phyloP scores from a whole-genome alignment of 108 stramenopile genomes.

The Cyclotella kingstonii region DNA sequence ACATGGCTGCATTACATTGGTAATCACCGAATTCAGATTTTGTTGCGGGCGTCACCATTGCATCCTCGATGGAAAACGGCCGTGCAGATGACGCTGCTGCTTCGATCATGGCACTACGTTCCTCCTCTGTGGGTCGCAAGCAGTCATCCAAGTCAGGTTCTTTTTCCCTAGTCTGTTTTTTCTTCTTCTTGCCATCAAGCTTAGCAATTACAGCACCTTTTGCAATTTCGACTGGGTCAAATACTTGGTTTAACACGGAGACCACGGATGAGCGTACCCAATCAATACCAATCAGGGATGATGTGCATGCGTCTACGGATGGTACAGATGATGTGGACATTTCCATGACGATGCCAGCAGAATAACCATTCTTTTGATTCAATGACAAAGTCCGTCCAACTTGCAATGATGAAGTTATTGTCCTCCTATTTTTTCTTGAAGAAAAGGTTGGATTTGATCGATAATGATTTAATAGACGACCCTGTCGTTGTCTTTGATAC shows the following conservation, averaged over 20 bases:
- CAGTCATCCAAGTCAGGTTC: slow-evolving; percentile 4
- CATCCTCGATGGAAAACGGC: slow-evolving; percentile 60
- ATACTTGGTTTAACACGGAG: slow-evolving; percentile 64
- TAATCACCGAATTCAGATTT: slow-evolving; percentile 90
- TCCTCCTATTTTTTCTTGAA: background rate
- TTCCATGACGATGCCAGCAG: background rate
- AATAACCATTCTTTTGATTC: background rate
- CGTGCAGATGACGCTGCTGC: slow-evolving; percentile 56
- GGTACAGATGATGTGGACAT: slow-evolving; percentile 2
- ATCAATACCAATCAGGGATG: slow-evolving; percentile 54
- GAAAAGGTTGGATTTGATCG: background rate
- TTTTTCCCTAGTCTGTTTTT: slow-evolving; percentile 65
- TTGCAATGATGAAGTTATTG: background rate
- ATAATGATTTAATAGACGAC: background rate
- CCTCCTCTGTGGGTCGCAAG: slow-evolving; percentile 49
- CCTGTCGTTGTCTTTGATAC: background rate
- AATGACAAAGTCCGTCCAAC: background rate
- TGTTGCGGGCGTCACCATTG: slow-evolving; percentile 82
- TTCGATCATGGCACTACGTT: slow-evolving; percentile 56
- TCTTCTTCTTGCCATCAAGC: slow-evolving; percentile 58
- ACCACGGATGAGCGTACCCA: slow-evolving; percentile 64
- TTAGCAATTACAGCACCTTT: slow-evolving; percentile 65
- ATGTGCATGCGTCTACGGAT: background rate
- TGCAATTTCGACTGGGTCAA: slow-evolving; percentile 76
- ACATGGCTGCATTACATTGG: slow-evolving; percentile 93